Base-by-base conservation (phyloP, 306 rosid species). In the Ormosia emarginata region DNA sequence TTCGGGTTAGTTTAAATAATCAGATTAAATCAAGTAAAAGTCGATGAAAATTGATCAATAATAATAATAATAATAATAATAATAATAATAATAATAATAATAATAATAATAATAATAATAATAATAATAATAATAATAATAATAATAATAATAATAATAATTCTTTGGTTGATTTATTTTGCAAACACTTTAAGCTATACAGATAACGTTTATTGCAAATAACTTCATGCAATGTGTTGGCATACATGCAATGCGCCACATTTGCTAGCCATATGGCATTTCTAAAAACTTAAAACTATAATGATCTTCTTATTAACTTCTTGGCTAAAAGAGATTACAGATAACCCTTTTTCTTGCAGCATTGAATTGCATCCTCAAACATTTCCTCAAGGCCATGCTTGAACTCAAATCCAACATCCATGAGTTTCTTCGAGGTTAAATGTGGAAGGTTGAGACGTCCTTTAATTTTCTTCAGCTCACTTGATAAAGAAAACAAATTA, bases 391-490 rank as follows among this genome's bases (percentile, higher is more conserved):
- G 14, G 34, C 90, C 83, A 69, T 90, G 65, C 67, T 85, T 85
- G 15, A 73, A 90, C 56, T 78, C 12, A 12, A 92, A 90, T 46
- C 92, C 94, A n/a, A 70, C 70, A 80, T 87, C 90, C 61, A 78
- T 44, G 36, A 88, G 87, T 76, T 88, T 88, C 84, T 90, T 88
- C 13, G 97, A 80, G 62, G 73, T 85, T 7, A 85, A 30, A 75
- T 44, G 10, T 44, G 87, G 69, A 2, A 24, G 2, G 71, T 32
- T 75, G 3, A 0, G 6, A 46, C n/a, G n/a, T n/a, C 86, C 83
- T 39, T 43, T 29, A 67, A 70, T 40, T 24, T 79, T 79, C 57
- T 82, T 82, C 33, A 85, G 33, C 65, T 79, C 82, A 0, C 92
- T 91, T 77, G 1, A 39, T 57, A 3, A 83, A 71, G 14, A 14